phyloP scores from a whole-genome alignment of 305 asterid genomes.

The Fraxinus nigra region DNA sequence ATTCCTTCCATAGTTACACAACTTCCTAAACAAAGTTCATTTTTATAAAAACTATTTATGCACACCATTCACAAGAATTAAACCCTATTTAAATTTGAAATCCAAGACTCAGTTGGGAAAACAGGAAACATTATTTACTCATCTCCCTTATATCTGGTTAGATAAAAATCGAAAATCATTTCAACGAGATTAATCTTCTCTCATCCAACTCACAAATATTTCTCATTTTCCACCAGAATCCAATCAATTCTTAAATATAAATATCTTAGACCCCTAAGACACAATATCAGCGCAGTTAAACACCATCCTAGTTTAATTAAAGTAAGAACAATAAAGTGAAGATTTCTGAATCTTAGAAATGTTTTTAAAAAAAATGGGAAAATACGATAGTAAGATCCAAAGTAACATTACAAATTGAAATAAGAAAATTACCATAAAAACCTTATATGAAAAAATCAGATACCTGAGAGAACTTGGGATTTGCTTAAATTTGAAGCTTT shows the following conservation, averaged over 20 bases:
- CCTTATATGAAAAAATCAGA: neutral
- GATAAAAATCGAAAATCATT: neutral
- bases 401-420: neutral
- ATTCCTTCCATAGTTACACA: neutral
- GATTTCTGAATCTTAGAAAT: neutral
- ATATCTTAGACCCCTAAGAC: neutral
- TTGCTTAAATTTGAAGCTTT: conserved; percentile 22
- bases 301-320: neutral
- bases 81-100: neutral
- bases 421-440: neutral
- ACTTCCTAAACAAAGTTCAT: neutral
- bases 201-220: neutral
- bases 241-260: neutral
- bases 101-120: neutral
- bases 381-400: neutral
- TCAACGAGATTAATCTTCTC: neutral
- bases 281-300: neutral
- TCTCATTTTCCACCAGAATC: neutral
- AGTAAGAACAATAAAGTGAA: neutral
- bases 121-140: neutral
- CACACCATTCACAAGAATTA: neutral
- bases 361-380: neutral
- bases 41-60: neutral
- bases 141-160: neutral
- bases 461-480: conserved; percentile 18